phyloP scores from a whole-genome alignment of 2,329 filamentous ascomycete genomes.

The Sclerotinia spermophila region DNA sequence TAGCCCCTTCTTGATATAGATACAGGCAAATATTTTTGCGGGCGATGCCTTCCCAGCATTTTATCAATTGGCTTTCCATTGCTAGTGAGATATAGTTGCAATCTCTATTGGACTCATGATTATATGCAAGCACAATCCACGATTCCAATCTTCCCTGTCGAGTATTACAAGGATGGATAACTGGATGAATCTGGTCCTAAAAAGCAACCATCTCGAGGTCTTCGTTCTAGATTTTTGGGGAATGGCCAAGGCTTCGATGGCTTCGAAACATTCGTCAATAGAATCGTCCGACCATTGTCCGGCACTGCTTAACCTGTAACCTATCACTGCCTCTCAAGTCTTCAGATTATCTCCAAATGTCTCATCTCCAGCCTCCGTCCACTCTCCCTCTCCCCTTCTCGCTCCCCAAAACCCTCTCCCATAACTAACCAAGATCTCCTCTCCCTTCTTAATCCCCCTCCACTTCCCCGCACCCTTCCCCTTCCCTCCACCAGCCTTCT shows the following conservation, averaged over 20 bases:
- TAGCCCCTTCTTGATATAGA: background rate
- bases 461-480: constrained; percentile 44
- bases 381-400: constrained; percentile 37
- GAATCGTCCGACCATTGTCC: background rate
- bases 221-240: background rate
- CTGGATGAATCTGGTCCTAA: background rate
- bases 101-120: background rate
- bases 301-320: too few species aligned
- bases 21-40: too few species aligned
- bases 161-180: background rate
- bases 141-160: background rate
- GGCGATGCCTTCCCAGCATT: background rate
- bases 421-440: constrained; percentile 62
- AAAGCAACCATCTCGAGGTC: background rate
- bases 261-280: background rate
- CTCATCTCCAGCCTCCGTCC: background rate
- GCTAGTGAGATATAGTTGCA: background rate
- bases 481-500: constrained; percentile 42
- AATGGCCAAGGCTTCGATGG: background rate
- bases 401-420: constrained; percentile 51
- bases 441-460: constrained; percentile 65
- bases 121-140: background rate
- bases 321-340: background rate
- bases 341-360: constrained; percentile 6
- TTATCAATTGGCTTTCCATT: background rate